Conservation (phyloP, 805 yeast genomes). For the Wickerhamomyces kurtzmanii region DNA sequence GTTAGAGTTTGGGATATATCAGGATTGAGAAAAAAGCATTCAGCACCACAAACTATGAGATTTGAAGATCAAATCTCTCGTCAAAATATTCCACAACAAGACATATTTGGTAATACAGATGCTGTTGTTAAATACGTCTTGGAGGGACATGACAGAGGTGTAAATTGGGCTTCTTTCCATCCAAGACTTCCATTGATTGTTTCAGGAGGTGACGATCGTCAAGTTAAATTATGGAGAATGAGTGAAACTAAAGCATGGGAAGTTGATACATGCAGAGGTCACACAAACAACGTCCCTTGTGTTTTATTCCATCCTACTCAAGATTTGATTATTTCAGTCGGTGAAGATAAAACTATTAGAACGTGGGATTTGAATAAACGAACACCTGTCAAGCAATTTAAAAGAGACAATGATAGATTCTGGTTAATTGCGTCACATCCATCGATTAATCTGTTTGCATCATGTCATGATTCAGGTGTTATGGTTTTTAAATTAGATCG, state of each 20-base stretch:
- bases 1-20: conserved; percentile 98
- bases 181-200: conserved; percentile 93
- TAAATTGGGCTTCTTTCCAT: conserved; percentile 97
- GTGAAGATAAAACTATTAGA: conserved; percentile 93
- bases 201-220: conserved; percentile 93
- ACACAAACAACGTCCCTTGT: conserved; percentile 84
- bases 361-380: conserved; percentile 96
- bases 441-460: conserved; percentile 82
- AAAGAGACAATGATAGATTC: conserved; percentile 89
- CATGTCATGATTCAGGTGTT: conserved; percentile 95
- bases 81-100: conserved; percentile 74
- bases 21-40: conserved; percentile 89
- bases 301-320: conserved; percentile 90
- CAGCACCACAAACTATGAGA: conserved; percentile 56
- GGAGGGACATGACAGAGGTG: conserved; percentile 98
- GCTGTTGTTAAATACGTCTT: conserved; percentile 91
- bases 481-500: conserved; percentile 97
- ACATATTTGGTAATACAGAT: conserved; percentile 88
- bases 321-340: conserved; percentile 84
- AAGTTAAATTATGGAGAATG: conserved; percentile 96
- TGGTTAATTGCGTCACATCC: conserved; percentile 93
- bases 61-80: conserved; percentile 32
- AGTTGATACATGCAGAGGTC: conserved; percentile 97
- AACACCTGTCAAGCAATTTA: conserved; percentile 87
- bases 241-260: conserved; percentile 98